Base-by-base conservation (phyloP, 805 yeast species). In the Kuraishia piskuri region DNA sequence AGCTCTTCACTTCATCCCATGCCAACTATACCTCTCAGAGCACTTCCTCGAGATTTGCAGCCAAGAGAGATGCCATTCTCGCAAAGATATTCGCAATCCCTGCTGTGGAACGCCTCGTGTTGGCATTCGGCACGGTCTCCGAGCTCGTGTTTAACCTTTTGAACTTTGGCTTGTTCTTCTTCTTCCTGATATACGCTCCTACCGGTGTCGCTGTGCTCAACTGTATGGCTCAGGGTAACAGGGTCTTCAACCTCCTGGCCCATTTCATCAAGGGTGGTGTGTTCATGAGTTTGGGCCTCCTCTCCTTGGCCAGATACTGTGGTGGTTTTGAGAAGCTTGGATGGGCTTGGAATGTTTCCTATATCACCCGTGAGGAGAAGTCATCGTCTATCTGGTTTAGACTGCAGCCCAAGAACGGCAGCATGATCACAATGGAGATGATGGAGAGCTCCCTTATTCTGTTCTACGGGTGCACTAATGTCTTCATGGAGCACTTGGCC, bases 241-340 rank as follows among this genome's bases (percentile, higher is more conserved):
- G 73, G 21, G 84, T 91, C 14, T 92, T 89, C 72, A 90, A 89
- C 61, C 68, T 92, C 52, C 75, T 92, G 54, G 99, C 99, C 1
- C 99, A 92, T 69, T 89, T 90, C 77, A 92, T 92, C 67, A 92
- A 92, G 68, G 99, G 99, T 56, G 94, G 92, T 23, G 94, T 92
- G 2, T 92, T 92, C 64, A 76, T 90, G 55, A 57, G 75, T 4
- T 71, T 87, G 45, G 99, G 99, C 21, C 56, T 91, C 7, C 65
- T 90, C 5, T 79, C 96, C n/a, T 74, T 94, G 45, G 87, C 90
- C 1, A 81, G 98, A 60, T 91, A 88, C 68, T 82, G 90, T 61
- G 99, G 99, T 2, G 88, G 85, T 12, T 88, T 86, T 61, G 65
- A 77, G 40, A 74, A 78, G 53, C 72, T 77, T 54, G 98, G 98